phyloP scores from a whole-genome alignment of 2,329 filamentous ascomycete genomes.

The Phoma sp. region DNA sequence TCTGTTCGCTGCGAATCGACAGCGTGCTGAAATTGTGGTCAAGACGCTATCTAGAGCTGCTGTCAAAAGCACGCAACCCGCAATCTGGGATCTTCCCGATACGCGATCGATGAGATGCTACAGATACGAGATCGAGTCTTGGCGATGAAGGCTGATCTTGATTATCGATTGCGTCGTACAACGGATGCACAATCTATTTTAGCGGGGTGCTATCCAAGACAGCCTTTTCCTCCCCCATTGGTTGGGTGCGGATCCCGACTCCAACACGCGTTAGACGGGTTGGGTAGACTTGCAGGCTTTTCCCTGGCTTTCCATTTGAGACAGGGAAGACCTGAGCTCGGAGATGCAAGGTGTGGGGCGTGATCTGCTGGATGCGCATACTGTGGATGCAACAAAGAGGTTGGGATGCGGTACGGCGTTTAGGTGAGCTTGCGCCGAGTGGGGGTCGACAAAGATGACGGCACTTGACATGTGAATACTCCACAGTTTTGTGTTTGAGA shows the following conservation, averaged over 20 bases:
- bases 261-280: neutral
- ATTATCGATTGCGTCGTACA: neutral
- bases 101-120: no score
- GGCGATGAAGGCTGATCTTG: slow-evolving; percentile 9
- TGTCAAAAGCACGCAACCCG: neutral
- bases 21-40: neutral
- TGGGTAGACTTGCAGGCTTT: slow-evolving; percentile 1
- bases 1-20: neutral
- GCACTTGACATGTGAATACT: neutral
- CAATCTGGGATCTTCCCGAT: neutral
- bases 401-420: neutral
- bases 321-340: neutral
- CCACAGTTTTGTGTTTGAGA: neutral
- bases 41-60: neutral
- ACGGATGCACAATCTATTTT: neutral
- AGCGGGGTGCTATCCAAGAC: neutral
- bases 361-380: neutral
- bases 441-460: neutral
- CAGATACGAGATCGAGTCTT: slow-evolving; percentile 12
- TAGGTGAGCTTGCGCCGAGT: slow-evolving; percentile 8
- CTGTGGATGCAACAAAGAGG: neutral
- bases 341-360: slow-evolving; percentile 12
- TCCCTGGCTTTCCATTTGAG: neutral
- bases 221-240: neutral
- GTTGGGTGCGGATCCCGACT: neutral